Percentiles rank a stretch among this genome's conserved stretches.
These are phyloP conservation scores for Paramecium biaurelia DNA, from an alignment of 73 alveolate genomes.

Conservation along the genomic window DNA sequence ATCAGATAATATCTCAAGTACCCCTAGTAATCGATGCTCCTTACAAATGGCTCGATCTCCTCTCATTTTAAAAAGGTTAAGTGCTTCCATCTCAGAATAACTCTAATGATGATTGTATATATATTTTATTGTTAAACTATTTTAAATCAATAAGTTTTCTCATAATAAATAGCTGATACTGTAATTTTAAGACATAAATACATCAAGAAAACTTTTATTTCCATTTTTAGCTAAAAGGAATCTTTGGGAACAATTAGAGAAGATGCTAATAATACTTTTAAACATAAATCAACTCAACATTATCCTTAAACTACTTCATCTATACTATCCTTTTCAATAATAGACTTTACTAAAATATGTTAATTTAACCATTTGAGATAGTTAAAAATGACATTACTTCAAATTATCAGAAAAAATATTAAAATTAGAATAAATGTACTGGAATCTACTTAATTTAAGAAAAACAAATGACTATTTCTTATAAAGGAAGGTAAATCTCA, in stretches of 20 bases:
- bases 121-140: background rate
- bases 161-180: background rate
- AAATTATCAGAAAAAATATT: background rate
- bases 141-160: background rate
- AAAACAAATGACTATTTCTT: background rate
- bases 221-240: background rate
- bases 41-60: background rate
- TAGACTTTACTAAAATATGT: background rate
- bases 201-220: background rate
- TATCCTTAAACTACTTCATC: background rate
- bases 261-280: background rate
- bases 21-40: background rate
- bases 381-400: background rate
- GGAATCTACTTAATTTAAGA: background rate
- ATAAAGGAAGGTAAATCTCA: background rate
- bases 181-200: background rate
- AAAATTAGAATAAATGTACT: background rate
- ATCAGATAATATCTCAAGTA: background rate
- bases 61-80: conserved; percentile 22
- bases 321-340: background rate
- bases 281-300: background rate
- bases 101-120: conserved; percentile 1
- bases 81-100: background rate
- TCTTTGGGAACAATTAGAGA: background rate
- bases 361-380: background rate